Evolutionary conservation across 139 green algal genomes (phyloP).

Genomic region (Edaphochlamys debaryana): DNA sequence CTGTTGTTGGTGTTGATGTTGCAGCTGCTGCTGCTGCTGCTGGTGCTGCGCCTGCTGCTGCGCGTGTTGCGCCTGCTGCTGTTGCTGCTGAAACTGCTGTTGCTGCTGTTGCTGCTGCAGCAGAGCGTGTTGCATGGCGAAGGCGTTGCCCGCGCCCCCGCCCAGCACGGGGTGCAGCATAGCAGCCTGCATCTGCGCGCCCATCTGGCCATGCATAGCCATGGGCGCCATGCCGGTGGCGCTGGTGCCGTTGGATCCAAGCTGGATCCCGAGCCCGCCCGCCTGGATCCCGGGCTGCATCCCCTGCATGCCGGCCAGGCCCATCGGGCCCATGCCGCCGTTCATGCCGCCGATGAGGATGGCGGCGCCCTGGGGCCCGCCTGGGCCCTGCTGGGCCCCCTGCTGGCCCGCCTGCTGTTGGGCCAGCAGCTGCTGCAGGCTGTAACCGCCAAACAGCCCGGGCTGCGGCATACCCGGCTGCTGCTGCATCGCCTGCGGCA

Average conservation of each 20-base stretch:
- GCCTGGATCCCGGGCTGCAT: background rate
- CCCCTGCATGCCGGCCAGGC: background rate
- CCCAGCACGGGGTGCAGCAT: background rate
- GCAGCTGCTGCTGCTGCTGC: conserved; percentile 10
- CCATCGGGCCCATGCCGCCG: too few species aligned
- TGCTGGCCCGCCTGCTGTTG: conserved; percentile 3
- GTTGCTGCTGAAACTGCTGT: conserved; percentile 34
- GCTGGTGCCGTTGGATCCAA: too few species aligned
- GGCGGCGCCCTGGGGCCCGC: background rate
- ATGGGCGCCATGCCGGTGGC: background rate
- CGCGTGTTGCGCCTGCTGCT: conserved; percentile 31
- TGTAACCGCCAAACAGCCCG: too few species aligned
- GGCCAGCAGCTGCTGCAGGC: background rate
- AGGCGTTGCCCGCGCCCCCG: too few species aligned
- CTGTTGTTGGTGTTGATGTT: background rate
- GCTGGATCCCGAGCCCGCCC: too few species aligned
- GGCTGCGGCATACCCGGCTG: too few species aligned
- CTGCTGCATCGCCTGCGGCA: too few species aligned
- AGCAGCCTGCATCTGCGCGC: conserved; percentile 17
- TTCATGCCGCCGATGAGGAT: too few species aligned
- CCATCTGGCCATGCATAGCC: conserved; percentile 29
- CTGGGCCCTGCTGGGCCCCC: background rate
- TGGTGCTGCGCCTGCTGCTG: conserved; percentile 11
- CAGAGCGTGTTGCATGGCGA: conserved; percentile 18
- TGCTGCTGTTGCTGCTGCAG: conserved; percentile 2